phyloP scores from a whole-genome alignment of 257 asterid genomes.

The Solanum verrucosum region DNA sequence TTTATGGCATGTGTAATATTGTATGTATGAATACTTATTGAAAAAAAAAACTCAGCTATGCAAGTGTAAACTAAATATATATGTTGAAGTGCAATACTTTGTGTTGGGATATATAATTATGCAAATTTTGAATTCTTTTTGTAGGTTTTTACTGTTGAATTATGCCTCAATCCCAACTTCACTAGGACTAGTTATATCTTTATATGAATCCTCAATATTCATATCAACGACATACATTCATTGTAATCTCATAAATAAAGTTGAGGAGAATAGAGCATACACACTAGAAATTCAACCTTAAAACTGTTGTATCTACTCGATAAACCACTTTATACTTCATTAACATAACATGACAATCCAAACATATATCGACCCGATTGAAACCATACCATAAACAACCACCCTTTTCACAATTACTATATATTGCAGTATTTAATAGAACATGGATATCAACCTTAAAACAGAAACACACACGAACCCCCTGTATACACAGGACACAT shows the following conservation, averaged over 20 bases:
- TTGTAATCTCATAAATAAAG: neutral
- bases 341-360: neutral
- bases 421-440: neutral
- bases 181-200: neutral
- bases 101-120: neutral
- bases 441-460: constrained; percentile 4
- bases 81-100: neutral
- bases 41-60: neutral
- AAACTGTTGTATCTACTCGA: too few relatives aligned
- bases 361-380: neutral
- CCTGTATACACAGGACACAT: constrained; percentile 6
- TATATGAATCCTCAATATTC: neutral
- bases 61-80: neutral
- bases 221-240: too few relatives aligned
- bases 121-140: neutral
- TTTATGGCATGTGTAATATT: neutral
- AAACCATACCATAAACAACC: neutral
- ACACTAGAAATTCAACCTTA: too few relatives aligned
- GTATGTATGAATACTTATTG: neutral
- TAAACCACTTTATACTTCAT: neutral
- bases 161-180: neutral
- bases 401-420: neutral
- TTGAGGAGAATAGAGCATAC: neutral
- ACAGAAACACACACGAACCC: neutral
- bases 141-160: neutral